Percentiles rank a stretch among this genome's conserved stretches.
These are phyloP conservation scores for Petunia secreta DNA, from an alignment of 257 asterid species.

Conservation along the genomic window DNA sequence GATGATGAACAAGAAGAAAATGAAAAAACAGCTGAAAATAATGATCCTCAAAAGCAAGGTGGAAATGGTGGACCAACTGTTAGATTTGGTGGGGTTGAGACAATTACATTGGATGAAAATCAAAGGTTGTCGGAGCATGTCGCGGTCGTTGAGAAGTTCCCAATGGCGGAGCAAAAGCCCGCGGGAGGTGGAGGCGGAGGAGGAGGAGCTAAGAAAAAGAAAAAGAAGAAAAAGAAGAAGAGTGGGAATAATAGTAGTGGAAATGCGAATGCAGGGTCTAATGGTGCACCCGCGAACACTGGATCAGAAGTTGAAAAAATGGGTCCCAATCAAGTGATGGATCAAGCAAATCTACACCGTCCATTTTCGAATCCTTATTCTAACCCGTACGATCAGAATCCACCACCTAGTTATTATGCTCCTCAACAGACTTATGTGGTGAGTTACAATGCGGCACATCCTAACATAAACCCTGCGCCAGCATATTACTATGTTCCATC, in stretches of 20 bases:
- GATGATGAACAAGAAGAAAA: slow-evolving; percentile 49
- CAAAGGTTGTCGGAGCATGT: slow-evolving; percentile 39
- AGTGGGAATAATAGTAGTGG: slow-evolving; percentile 30
- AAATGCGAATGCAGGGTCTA: slow-evolving; percentile 25
- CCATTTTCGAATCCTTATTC: slow-evolving; percentile 25
- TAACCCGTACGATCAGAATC: slow-evolving; percentile 21
- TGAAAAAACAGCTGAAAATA: slow-evolving; percentile 35
- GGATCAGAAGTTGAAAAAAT: slow-evolving; percentile 45
- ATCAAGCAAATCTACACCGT: slow-evolving; percentile 44
- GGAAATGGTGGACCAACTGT: slow-evolving; percentile 44
- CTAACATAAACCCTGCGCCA: slow-evolving; percentile 45
- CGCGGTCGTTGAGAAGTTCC: slow-evolving; percentile 37
- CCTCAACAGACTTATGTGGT: slow-evolving; percentile 52
- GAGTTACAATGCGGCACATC: slow-evolving; percentile 66
- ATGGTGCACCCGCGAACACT: slow-evolving; percentile 45
- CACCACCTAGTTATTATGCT: slow-evolving; percentile 33
- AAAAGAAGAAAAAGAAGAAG: slow-evolving; percentile 56
- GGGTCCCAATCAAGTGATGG: slow-evolving; percentile 46
- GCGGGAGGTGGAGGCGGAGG: slow-evolving; percentile 34
- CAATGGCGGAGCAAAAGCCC: slow-evolving; percentile 31
- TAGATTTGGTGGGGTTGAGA: slow-evolving; percentile 50
- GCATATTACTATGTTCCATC: slow-evolving; percentile 54
- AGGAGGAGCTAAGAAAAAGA: slow-evolving; percentile 58
- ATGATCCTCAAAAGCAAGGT: slow-evolving; percentile 36
- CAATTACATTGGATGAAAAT: slow-evolving; percentile 26